Conservation (phyloP, 73 alveolate genomes). For the Symbiodinium natans region DNA sequence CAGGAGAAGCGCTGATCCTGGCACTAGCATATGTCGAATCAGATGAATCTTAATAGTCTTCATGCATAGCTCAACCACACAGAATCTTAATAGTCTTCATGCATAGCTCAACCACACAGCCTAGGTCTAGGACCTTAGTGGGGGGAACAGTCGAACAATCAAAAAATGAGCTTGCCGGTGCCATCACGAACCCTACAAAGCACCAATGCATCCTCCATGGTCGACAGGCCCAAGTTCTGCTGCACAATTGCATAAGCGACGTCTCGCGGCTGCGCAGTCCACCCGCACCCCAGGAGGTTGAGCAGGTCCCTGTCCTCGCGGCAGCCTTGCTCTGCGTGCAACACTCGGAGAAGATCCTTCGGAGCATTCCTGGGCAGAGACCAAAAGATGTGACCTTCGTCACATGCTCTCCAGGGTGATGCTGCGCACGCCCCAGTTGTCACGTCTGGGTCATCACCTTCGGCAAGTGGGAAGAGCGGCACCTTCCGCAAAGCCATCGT, state of each 20-base stretch:
- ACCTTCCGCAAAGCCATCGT: not conserved
- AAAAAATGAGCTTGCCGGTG: too few species aligned
- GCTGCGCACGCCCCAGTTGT: not conserved
- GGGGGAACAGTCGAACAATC: too few species aligned
- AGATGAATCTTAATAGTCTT: too few species aligned
- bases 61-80: too few species aligned
- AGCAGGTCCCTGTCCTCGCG: not conserved
- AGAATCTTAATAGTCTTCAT: too few species aligned
- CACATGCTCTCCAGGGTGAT: not conserved
- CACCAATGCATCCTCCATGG: not conserved
- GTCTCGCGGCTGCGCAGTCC: not conserved
- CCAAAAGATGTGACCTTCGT: not conserved
- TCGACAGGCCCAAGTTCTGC: not conserved
- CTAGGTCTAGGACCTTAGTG: not conserved
- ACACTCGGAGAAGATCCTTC: not conserved
- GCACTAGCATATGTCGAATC: not conserved
- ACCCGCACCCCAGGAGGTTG: not conserved
- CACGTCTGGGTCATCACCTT: not conserved
- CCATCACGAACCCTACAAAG: too few species aligned
- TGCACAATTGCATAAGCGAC: constrained; percentile 1
- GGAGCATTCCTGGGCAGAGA: not conserved
- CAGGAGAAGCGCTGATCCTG: not conserved
- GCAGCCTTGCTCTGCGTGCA: not conserved
- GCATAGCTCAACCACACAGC: not conserved
- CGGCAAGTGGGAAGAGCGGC: not conserved